phyloP scores from a whole-genome alignment of 441 rosid species.

The Metrosideros polymorpha region DNA sequence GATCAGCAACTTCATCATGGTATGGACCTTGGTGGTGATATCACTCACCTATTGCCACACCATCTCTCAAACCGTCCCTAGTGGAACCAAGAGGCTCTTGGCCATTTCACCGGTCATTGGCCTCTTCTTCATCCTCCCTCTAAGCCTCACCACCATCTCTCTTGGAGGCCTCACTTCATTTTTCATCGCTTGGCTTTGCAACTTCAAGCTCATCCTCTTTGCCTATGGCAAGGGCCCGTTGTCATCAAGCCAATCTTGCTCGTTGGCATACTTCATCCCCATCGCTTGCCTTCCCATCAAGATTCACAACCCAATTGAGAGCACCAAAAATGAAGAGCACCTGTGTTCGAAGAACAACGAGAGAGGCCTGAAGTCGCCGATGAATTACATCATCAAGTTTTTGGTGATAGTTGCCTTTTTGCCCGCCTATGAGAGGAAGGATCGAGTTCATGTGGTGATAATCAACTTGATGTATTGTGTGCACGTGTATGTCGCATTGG shows the following conservation, averaged over 20 bases:
- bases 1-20: neutral
- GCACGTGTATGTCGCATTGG: neutral
- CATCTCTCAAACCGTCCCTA: neutral
- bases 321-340: neutral
- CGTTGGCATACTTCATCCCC: neutral
- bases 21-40: neutral
- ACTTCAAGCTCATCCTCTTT: constrained; percentile 8
- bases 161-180: constrained; percentile 3
- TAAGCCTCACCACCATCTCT: constrained; percentile 1
- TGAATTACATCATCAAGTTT: neutral
- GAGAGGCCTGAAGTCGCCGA: neutral
- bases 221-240: constrained; percentile 8
- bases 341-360: neutral
- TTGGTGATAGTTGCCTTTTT: neutral
- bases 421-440: neutral
- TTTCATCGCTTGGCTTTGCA: constrained; percentile 7
- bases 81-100: neutral
- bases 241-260: neutral
- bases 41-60: neutral
- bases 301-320: neutral
- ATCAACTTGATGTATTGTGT: neutral
- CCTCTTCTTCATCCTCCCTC: constrained; percentile 8
- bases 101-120: neutral
- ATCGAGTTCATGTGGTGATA: neutral
- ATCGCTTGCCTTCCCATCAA: constrained; percentile 9